phyloP scores from a whole-genome alignment of 2,329 filamentous ascomycete species.

The Dothidotthia symphoricarpi region DNA sequence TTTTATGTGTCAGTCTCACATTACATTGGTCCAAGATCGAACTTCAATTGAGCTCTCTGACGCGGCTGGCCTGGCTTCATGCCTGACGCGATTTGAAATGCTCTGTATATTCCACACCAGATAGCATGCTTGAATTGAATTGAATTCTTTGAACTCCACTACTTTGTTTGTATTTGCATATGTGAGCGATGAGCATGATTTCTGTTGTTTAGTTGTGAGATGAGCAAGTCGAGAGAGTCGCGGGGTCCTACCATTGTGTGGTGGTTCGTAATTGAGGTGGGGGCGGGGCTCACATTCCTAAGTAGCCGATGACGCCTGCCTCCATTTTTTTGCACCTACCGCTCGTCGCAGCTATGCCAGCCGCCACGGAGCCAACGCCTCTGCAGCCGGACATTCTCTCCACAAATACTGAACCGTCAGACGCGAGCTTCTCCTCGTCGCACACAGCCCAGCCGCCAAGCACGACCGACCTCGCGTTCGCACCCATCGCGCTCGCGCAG shows the following conservation, averaged over 20 bases:
- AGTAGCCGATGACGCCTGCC: no score
- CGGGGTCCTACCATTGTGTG: no score
- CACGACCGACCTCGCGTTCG: slow-evolving; percentile 16
- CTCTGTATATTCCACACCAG: slow-evolving; percentile 20
- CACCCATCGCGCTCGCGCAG: slow-evolving; percentile 24
- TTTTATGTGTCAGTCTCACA: slow-evolving; percentile 39
- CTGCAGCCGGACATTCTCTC: slow-evolving; percentile 6
- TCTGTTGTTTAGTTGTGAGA: no score
- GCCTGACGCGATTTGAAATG: slow-evolving; percentile 31
- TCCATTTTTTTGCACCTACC: no score
- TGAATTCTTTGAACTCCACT: no score
- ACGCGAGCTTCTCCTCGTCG: slow-evolving; percentile 3
- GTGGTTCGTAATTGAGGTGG: no score
- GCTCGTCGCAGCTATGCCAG: slow-evolving; percentile 2
- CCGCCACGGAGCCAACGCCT: no score
- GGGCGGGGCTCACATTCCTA: no score
- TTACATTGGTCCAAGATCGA: slow-evolving; percentile 40
- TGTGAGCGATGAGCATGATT: background rate
- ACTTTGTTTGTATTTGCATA: no score
- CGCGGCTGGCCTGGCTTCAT: slow-evolving; percentile 30
- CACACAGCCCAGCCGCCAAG: slow-evolving; percentile 2
- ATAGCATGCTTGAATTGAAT: no score
- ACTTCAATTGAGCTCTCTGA: slow-evolving; percentile 32
- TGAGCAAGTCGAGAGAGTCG: no score
- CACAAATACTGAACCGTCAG: slow-evolving; percentile 1